phyloP scores from a whole-genome alignment of 164 flowering plant species.

The Annona squamosa region DNA sequence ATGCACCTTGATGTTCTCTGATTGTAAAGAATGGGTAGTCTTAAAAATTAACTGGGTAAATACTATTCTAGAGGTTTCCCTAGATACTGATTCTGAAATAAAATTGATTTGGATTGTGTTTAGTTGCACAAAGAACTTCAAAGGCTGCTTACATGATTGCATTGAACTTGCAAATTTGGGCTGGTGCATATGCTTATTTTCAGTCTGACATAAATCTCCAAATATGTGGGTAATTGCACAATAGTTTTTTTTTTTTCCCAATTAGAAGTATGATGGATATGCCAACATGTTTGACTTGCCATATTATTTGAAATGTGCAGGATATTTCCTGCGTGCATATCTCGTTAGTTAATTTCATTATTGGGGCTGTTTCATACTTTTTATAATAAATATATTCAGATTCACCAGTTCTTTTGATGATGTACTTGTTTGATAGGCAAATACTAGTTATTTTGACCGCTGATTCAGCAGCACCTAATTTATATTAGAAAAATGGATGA shows the following conservation, averaged over 20 bases:
- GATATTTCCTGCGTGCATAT: too few species aligned
- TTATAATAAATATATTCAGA: neutral
- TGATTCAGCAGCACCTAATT: too few species aligned
- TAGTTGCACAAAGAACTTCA: neutral
- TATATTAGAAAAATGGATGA: too few species aligned
- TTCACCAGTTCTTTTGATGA: neutral
- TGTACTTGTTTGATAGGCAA: neutral
- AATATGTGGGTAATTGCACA: too few species aligned
- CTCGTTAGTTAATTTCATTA: neutral
- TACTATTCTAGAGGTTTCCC: neutral
- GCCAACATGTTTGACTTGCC: neutral
- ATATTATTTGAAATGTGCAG: neutral
- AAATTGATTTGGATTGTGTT: neutral
- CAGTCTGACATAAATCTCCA: too few species aligned
- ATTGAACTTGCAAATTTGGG: neutral
- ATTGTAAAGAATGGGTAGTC: neutral
- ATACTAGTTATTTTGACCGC: too few species aligned
- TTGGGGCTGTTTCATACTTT: neutral
- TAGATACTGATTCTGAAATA: neutral
- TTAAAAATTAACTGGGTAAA: neutral
- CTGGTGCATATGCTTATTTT: too few species aligned
- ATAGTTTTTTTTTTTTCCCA: too few species aligned
- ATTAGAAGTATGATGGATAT: neutral
- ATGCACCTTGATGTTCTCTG: neutral
- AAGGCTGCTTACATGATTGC: neutral